Percentiles rank a stretch among this genome's conserved stretches.
These are phyloP conservation scores for Omphalotus olearius DNA, from an alignment of 1,284 basidiomycete genomes.

Conservation along the genomic window DNA sequence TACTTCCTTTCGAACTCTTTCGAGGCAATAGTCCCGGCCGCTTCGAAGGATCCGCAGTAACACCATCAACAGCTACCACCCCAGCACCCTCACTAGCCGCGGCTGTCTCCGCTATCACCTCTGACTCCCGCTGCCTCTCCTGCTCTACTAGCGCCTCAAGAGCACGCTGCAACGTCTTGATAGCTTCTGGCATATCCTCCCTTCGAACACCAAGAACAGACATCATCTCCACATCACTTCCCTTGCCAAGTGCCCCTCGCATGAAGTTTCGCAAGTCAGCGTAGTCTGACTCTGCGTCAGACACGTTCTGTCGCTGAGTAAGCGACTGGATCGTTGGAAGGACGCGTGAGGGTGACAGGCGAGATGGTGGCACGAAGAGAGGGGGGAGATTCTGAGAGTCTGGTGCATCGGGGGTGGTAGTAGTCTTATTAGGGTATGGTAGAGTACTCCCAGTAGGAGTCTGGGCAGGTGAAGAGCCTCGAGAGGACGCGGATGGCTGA, in stretches of 20 bases:
- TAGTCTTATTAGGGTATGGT: background rate
- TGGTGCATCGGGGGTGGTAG: background rate
- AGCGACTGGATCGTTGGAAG: conserved; percentile 5
- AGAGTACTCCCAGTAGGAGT: background rate
- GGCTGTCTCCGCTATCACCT: conserved; percentile 1
- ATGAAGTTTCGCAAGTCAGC: conserved; percentile 57
- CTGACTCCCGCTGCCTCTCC: conserved; percentile 19
- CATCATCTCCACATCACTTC: conserved; percentile 62
- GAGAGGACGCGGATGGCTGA: conserved; percentile 1
- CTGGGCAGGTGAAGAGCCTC: background rate
- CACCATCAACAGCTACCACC: background rate
- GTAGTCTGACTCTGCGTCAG: conserved; percentile 50
- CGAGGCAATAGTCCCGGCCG: background rate
- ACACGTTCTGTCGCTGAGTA: conserved; percentile 44
- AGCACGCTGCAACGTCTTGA: conserved; percentile 71
- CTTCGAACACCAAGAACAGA: conserved; percentile 57
- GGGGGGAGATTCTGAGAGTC: background rate
- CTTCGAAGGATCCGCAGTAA: background rate
- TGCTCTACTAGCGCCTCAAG: conserved; percentile 48
- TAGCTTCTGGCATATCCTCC: conserved; percentile 74
- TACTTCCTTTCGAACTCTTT: conserved; percentile 10
- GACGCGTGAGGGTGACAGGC: conserved; percentile 1
- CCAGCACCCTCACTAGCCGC: conserved; percentile 3
- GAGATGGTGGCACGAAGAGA: conserved; percentile 1
- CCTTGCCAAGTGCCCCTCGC: conserved; percentile 50